Percentiles rank a stretch among this genome's conserved stretches.
These are phyloP conservation scores for Eucalyptus urophylla DNA, from an alignment of 345 rosid species.

Conservation along the genomic window DNA sequence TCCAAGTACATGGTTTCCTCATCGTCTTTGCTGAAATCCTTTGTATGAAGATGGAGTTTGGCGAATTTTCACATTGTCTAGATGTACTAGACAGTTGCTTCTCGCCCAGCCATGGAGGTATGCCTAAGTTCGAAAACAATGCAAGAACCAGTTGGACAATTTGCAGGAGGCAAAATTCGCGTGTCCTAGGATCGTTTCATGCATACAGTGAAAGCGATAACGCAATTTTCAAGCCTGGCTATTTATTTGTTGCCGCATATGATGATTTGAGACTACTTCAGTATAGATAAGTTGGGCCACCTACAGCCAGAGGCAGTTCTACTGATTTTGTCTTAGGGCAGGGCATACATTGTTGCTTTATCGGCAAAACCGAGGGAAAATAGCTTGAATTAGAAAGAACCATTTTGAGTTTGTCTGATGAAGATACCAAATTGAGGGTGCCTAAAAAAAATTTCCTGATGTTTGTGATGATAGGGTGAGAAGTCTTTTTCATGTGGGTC, in stretches of 20 bases:
- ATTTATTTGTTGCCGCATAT: slow-evolving; percentile 3
- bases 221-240: slow-evolving; percentile 18
- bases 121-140: slow-evolving; percentile 31
- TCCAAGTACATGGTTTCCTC: no score
- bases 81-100: background rate
- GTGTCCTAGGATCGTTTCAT: slow-evolving; percentile 6
- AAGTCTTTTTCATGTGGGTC: slow-evolving; percentile 8
- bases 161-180: slow-evolving; percentile 6
- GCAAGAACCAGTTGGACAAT: slow-evolving; percentile 3
- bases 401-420: slow-evolving; percentile 18
- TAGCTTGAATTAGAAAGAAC: slow-evolving; percentile 18
- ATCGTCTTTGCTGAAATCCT: no score
- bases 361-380: slow-evolving; percentile 16
- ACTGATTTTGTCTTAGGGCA: slow-evolving; percentile 63
- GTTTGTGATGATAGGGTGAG: slow-evolving; percentile 39
- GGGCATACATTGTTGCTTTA: slow-evolving; percentile 22
- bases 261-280: background rate
- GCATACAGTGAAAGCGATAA: slow-evolving; percentile 8
- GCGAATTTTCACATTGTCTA: no score
- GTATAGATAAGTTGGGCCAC: slow-evolving; percentile 1
- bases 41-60: no score
- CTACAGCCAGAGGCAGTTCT: slow-evolving; percentile 18
- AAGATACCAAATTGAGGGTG: slow-evolving; percentile 3
- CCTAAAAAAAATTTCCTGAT: slow-evolving; percentile 14
- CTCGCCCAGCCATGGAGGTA: slow-evolving; percentile 18